Conservation (phyloP, 2,329 filamentous ascomycete genomes). For the Myotisia sp. region DNA sequence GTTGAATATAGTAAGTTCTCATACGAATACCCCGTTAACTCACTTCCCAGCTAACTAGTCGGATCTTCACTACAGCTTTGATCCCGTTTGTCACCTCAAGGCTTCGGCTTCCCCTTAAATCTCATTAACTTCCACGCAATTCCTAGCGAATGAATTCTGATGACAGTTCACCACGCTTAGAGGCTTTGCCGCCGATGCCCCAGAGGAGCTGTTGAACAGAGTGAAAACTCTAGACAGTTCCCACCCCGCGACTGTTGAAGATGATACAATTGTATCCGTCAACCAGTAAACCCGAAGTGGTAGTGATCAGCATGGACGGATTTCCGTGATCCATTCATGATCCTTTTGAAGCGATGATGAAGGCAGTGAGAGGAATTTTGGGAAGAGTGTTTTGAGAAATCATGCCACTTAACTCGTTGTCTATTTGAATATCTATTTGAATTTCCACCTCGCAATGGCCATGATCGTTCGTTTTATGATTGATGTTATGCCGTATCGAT, state of each 20-base stretch:
- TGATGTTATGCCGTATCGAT: too few species aligned
- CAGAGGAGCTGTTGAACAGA: slow-evolving; percentile 52
- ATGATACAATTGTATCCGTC: slow-evolving; percentile 54
- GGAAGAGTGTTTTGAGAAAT: too few species aligned
- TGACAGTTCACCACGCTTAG: slow-evolving; percentile 39
- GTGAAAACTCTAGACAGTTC: slow-evolving; percentile 49
- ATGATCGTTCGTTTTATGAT: too few species aligned
- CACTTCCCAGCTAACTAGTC: slow-evolving; percentile 3
- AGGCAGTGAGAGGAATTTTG: too few species aligned
- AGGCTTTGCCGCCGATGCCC: slow-evolving; percentile 63
- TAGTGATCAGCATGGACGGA: too few species aligned
- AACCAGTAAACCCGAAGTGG: slow-evolving; percentile 5
- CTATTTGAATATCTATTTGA: too few species aligned
- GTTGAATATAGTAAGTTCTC: slow-evolving; percentile 58
- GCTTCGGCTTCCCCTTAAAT: background rate
- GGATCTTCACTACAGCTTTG: slow-evolving; percentile 20
- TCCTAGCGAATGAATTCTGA: slow-evolving; percentile 3
- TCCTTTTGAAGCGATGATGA: too few species aligned
- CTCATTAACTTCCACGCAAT: background rate
- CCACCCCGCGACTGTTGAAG: slow-evolving; percentile 56
- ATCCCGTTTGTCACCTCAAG: slow-evolving; percentile 26
- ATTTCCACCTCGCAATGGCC: too few species aligned
- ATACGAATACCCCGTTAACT: slow-evolving; percentile 6
- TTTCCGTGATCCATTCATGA: too few species aligned
- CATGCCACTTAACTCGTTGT: too few species aligned